Conservation (phyloP, 768 basidiomycete species). For the Psilocybe cubensis region DNA sequence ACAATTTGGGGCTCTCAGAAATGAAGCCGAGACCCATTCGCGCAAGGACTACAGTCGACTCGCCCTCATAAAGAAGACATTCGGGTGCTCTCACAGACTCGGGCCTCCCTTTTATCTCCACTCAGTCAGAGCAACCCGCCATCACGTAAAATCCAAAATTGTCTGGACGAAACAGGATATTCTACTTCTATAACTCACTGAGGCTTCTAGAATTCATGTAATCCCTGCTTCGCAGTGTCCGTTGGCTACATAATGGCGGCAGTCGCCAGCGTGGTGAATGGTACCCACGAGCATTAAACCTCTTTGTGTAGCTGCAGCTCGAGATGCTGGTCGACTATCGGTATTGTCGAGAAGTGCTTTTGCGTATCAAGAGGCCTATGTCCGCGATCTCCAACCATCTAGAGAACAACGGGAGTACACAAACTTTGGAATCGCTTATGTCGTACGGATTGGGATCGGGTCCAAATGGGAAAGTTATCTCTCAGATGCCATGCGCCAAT, state of each 20-base stretch:
- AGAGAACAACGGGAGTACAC: constrained; percentile 9
- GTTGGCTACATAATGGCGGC: neutral
- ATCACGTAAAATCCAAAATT: neutral
- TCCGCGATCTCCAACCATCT: constrained; percentile 16
- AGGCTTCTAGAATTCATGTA: constrained; percentile 9
- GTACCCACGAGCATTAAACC: neutral
- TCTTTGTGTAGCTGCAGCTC: neutral
- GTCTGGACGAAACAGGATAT: neutral
- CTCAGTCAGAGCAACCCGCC: neutral
- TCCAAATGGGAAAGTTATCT: constrained; percentile 11
- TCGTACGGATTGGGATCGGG: constrained; percentile 35
- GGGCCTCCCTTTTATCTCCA: neutral
- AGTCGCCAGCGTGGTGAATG: neutral
- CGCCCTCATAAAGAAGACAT: neutral
- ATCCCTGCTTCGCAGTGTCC: neutral
- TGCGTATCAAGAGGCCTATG: constrained; percentile 23
- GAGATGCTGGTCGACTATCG: constrained; percentile 25
- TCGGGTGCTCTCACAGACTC: neutral
- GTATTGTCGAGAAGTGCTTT: constrained; percentile 25
- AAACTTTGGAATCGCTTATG: constrained; percentile 28
- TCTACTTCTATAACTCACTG: constrained; percentile 6
- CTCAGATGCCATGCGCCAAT: constrained; percentile 26
- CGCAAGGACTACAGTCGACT: too few species aligned
- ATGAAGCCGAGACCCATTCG: too few species aligned
- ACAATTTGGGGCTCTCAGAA: too few species aligned